Evolutionary conservation across 768 basidiomycete species (phyloP), one percentile per base, ranked within the genome.

Genomic region (Tylopilus sp.): DNA sequence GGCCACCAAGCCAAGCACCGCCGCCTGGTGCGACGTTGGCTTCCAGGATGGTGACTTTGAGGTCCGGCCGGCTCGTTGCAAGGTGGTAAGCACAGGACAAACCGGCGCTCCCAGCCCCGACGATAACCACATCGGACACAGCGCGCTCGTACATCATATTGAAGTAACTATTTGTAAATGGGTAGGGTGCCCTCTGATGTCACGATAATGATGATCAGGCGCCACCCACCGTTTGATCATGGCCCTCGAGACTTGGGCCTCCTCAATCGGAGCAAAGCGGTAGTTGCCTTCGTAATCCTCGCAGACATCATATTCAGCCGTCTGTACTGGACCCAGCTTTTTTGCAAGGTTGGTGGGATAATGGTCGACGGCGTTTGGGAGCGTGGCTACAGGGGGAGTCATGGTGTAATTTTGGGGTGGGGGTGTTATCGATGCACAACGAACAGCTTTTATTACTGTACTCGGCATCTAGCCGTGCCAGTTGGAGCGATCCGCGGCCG

Each of bases 1-100:
- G 86, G 9, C 86, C 86, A 28, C 86, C 86, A 34, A 89, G 78
- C 87, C 87, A 89, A 13, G 86, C 87, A 30, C 86, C 85, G 50
- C 86, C 85, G 48, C 86, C 85, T 1, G 87, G 88, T 2, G 88
- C 83, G n/a, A 90, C 87, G 58, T 79, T 84, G 19, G 88, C 88
- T 70, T 89, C 87, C 59, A 89, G 72, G 63, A 89, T 80, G 45
- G 80, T 78, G 57, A 80, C 62, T 60, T 82, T 83, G 56, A 87
- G 75, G 59, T 89, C 85, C 25, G 87, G 88, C 14, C 85, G 80
- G 43, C 67, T 76, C 55, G 75, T 85, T 10, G 82, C 85, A 46
- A 92, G 76, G 56, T 81, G 79, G 72, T 88, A 89, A 22, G 89
- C 88, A 65, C 85, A 87, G 9, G 83, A 84, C 46, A 89, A 71